These are phyloP conservation scores for Puccinia horiana DNA, from an alignment of 1,284 basidiomycete species.

Conservation along the genomic window DNA sequence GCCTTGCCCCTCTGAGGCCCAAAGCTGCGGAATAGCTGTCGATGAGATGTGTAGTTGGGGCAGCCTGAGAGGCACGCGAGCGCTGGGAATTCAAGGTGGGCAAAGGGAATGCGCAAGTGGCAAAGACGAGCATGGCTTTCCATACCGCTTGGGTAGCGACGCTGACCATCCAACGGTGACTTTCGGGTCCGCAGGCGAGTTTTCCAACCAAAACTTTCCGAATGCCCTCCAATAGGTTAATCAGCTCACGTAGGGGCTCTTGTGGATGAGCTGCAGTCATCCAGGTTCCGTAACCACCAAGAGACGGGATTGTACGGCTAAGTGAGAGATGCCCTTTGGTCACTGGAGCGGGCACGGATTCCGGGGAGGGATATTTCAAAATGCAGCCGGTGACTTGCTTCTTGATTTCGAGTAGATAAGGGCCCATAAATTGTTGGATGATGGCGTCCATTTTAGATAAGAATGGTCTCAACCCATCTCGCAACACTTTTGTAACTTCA, in stretches of 20 bases:
- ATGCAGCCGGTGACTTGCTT: constrained; percentile 17
- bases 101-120: constrained; percentile 23
- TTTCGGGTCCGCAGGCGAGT: constrained; percentile 27
- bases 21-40: constrained; percentile 1
- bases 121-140: constrained; percentile 44
- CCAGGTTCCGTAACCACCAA: constrained; percentile 19
- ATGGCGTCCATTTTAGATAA: constrained; percentile 38
- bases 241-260: constrained; percentile 32
- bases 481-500: constrained; percentile 30
- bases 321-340: neutral
- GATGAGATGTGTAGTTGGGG: neutral
- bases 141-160: constrained; percentile 42
- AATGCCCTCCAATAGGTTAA: constrained; percentile 31
- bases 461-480: constrained; percentile 32
- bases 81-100: neutral
- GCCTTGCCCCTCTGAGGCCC: constrained; percentile 15
- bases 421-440: constrained; percentile 44
- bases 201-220: constrained; percentile 29
- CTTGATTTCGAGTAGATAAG: constrained; percentile 30
- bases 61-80: neutral
- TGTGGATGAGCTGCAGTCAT: constrained; percentile 12
- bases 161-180: constrained; percentile 45
- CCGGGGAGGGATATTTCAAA: neutral
- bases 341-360: neutral
- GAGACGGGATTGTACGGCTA: neutral